Evolutionary conservation across 2,329 filamentous ascomycete species (phyloP).

Genomic region (Rachicladosporium sp.): DNA sequence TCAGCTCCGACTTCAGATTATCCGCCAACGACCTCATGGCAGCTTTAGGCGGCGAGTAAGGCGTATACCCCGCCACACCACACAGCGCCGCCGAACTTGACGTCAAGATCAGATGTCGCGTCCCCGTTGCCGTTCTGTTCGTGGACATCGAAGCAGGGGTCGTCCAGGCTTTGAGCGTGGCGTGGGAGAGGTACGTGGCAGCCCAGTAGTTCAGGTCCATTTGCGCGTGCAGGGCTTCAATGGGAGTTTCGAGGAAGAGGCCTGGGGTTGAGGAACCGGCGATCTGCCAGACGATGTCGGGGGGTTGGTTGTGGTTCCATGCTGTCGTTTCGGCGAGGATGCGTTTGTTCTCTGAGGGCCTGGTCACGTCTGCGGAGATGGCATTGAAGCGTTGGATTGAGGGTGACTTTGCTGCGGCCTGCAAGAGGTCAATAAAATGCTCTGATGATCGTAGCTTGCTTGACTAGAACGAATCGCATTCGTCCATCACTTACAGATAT

Average conservation of each 20-base stretch:
- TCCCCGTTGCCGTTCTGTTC: slow-evolving; percentile 9
- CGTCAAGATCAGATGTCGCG: slow-evolving; percentile 79
- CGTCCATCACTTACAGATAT: slow-evolving; percentile 42
- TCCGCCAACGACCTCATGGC: slow-evolving; percentile 77
- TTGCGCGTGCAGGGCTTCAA: slow-evolving; percentile 55
- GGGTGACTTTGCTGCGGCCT: slow-evolving; percentile 55
- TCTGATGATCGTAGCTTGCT: too few species aligned
- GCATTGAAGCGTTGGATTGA: slow-evolving; percentile 65
- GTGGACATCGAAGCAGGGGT: slow-evolving; percentile 24
- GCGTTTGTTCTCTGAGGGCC: slow-evolving; percentile 53
- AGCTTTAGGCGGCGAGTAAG: slow-evolving; percentile 75
- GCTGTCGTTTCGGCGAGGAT: slow-evolving; percentile 58
- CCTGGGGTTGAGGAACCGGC: slow-evolving; percentile 66
- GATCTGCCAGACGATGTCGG: slow-evolving; percentile 85
- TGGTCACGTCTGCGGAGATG: slow-evolving; percentile 71
- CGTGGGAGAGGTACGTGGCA: slow-evolving; percentile 72
- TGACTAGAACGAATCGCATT: too few species aligned
- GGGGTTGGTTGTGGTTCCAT: slow-evolving; percentile 64
- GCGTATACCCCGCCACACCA: slow-evolving; percentile 66
- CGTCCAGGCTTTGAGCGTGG: slow-evolving; percentile 65
- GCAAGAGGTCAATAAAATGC: background rate
- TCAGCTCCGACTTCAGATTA: slow-evolving; percentile 67
- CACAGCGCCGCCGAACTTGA: slow-evolving; percentile 64
- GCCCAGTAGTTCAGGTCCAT: slow-evolving; percentile 94
- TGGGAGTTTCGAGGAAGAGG: slow-evolving; percentile 64